Percentiles rank a stretch among this genome's conserved stretches.
Conservation (phyloP, 2,329 filamentous ascomycete species). For the Microdochium paspali region DNA sequence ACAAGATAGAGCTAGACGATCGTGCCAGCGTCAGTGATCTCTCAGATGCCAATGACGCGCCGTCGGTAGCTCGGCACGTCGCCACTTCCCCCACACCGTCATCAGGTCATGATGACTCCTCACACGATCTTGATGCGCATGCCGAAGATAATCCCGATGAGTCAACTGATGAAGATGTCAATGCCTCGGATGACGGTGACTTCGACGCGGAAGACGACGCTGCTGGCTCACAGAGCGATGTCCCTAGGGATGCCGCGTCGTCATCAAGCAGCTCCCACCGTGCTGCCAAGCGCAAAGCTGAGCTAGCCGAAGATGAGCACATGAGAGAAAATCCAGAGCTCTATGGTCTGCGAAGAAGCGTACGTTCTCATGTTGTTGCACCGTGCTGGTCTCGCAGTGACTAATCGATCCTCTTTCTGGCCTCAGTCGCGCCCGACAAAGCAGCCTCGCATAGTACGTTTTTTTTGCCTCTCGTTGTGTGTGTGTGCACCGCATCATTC, state of each 20-base stretch:
- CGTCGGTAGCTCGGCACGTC: slow-evolving; percentile 30
- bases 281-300: slow-evolving; percentile 63
- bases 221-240: slow-evolving; percentile 36
- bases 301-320: slow-evolving; percentile 66
- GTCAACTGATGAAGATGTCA: slow-evolving; percentile 36
- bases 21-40: slow-evolving; percentile 62
- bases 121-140: slow-evolving; percentile 24
- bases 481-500: not conserved
- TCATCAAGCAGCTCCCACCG: slow-evolving; percentile 63
- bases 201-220: slow-evolving; percentile 63
- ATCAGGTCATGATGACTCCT: slow-evolving; percentile 20
- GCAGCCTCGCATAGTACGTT: slow-evolving; percentile 46
- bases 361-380: slow-evolving; percentile 34
- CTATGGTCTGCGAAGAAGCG: slow-evolving; percentile 88
- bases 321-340: slow-evolving; percentile 89
- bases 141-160: slow-evolving; percentile 25
- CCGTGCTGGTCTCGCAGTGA: slow-evolving; percentile 4
- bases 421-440: slow-evolving; percentile 51
- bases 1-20: slow-evolving; percentile 24
- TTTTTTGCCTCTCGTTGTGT: not conserved
- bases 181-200: slow-evolving; percentile 60
- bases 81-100: slow-evolving; percentile 29
- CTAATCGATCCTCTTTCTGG: slow-evolving; percentile 10
- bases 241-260: slow-evolving; percentile 44
- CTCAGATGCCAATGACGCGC: slow-evolving; percentile 59